These are phyloP conservation scores for Umbellularia californica DNA, from an alignment of 164 flowering plant genomes.

Conservation along the genomic window DNA sequence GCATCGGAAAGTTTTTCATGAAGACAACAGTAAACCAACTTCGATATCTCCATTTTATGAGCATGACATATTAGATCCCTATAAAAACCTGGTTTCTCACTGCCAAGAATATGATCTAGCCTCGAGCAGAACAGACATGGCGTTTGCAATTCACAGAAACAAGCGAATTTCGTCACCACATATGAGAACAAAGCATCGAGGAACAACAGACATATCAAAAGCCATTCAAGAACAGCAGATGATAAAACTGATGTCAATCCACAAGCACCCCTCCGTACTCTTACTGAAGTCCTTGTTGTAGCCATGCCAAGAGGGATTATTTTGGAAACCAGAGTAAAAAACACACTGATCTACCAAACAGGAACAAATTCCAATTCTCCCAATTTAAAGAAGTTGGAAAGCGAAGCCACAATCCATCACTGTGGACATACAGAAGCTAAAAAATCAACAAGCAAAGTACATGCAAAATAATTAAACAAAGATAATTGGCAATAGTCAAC, in stretches of 20 bases:
- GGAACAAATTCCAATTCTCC: not conserved
- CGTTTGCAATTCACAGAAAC: conserved; percentile 47
- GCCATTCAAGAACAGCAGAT: conserved; percentile 74
- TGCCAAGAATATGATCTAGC: conserved; percentile 57
- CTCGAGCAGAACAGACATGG: conserved; percentile 89
- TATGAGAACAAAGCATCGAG: conserved; percentile 67
- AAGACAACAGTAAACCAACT: conserved; percentile 41
- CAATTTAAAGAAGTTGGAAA: not conserved
- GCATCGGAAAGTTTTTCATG: conserved; percentile 58
- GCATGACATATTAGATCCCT: conserved; percentile 51
- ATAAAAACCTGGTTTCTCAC: conserved; percentile 37
- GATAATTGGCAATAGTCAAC: not conserved
- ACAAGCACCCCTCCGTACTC: conserved; percentile 16
- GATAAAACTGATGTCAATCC: conserved; percentile 33
- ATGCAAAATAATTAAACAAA: not conserved
- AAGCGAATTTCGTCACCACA: conserved; percentile 55
- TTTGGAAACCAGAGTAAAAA: not conserved
- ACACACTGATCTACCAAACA: not conserved
- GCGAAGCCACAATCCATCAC: not conserved
- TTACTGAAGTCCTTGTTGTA: conserved; percentile 23
- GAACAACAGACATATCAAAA: conserved; percentile 55
- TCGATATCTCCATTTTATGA: conserved; percentile 56
- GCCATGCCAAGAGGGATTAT: conserved; percentile 27
- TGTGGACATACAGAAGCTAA: not conserved
- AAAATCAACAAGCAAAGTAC: not conserved